These are phyloP conservation scores for Didymella segeticola DNA, from an alignment of 2,329 filamentous ascomycete species.

Conservation along the genomic window DNA sequence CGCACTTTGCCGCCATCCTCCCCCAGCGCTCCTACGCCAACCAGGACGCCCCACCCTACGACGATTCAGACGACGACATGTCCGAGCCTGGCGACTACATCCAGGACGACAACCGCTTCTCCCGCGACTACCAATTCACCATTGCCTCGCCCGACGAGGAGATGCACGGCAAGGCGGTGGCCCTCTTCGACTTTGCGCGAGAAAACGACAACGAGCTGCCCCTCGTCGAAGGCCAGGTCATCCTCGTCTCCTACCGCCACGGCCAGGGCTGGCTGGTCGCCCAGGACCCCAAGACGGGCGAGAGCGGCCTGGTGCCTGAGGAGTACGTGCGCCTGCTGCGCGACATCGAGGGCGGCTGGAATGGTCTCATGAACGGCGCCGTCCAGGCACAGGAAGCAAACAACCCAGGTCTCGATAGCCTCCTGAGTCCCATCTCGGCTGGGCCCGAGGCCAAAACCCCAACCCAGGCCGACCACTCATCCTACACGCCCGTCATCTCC, in stretches of 20 bases:
- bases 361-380: constrained; percentile 48
- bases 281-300: constrained; percentile 90
- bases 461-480: constrained; percentile 46
- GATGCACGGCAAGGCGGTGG: constrained; percentile 95
- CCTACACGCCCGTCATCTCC: constrained; percentile 56
- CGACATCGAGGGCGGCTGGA: constrained; percentile 89
- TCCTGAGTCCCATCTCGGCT: constrained; percentile 43
- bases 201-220: constrained; percentile 98
- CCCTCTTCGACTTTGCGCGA: constrained; percentile 90
- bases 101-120: constrained; percentile 78
- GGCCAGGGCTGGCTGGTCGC: constrained; percentile 98
- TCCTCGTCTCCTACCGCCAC: constrained; percentile 94
- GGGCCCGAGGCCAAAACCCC: constrained; percentile 50
- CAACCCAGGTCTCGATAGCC: constrained; percentile 33
- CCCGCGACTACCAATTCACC: constrained; percentile 91
- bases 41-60: constrained; percentile 49
- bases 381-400: constrained; percentile 32
- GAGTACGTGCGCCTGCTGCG: constrained; percentile 92
- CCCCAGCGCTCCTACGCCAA: constrained; percentile 53
- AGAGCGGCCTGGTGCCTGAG: constrained; percentile 94
- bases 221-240: constrained; percentile 91
- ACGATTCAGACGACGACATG: constrained; percentile 58
- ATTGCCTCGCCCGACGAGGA: constrained; percentile 96
- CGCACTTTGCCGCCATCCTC: constrained; percentile 60
- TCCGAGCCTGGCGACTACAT: constrained; percentile 55